Evolutionary conservation across 2,329 filamentous ascomycete species (phyloP), one percentile per base, ranked within the genome.

Genomic region (Aspergillus sp.): DNA sequence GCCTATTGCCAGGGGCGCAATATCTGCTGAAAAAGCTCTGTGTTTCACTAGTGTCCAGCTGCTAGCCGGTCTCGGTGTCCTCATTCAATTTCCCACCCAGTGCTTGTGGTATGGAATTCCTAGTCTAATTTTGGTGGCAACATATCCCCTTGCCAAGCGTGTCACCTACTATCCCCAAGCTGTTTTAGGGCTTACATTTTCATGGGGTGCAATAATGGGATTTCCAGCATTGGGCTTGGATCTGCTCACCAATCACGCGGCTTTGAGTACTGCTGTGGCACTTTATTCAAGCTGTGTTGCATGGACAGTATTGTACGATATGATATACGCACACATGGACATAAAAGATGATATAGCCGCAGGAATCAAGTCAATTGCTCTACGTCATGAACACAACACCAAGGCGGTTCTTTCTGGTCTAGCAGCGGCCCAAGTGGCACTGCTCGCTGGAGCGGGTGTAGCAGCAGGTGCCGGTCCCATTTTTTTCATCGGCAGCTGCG

Each of bases 401-500:
- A 74, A 74, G 49, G 50, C 62, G 5, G 60, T 73, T 8, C 60
- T 74, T 11, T 65, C 62, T 28, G 66, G 63, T 26, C 56, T 73
- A 38, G 68, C 69, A 9, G 58, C 55, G 4, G 56, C 58, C 33
- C 71, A 74, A 44, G 63, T 73, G 12, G 57, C 61, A n/a, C 56
- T 74, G 7, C 65, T 74, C 33, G 66, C 65, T 31, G 60, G 61
- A 28, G 69, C 70, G 26, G 71, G 71, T n/a, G 56, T 67, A 39
- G 67, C 68, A 37, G 63, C 73, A 11, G 78, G 78, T 10, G 71
- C 78, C 13, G 79, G 80, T 1, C 79, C 79, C 2, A 54, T 79
- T 10, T 83, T 79, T 63, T 82, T 78, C 46, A 53, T 73, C 8
- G 78, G 78, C 5, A 77, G 73, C 39, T 81, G 78, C 48, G 80